phyloP scores from a whole-genome alignment of 192 early-diverging fungal genomes.

The Linnemannia elongata region DNA sequence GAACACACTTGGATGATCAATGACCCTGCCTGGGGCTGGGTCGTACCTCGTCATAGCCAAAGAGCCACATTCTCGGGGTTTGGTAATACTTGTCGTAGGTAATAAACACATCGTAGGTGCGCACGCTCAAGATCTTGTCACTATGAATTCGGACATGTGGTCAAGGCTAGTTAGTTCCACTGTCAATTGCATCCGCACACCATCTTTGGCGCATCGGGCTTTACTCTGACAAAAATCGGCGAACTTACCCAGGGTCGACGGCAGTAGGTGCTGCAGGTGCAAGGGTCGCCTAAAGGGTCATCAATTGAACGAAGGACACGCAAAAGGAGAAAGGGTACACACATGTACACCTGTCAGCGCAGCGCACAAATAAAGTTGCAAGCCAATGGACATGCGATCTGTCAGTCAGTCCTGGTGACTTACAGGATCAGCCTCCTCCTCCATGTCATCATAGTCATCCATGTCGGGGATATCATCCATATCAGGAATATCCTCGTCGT shows the following conservation, averaged over 20 bases:
- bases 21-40: neutral
- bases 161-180: neutral
- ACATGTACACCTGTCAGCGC: neutral
- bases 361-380: neutral
- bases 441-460: constrained; percentile 75
- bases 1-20: neutral
- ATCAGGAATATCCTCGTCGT: constrained; percentile 84
- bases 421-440: constrained; percentile 87
- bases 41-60: constrained; percentile 93
- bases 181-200: neutral
- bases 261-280: constrained; percentile 28
- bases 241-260: constrained; percentile 46
- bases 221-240: neutral
- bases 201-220: neutral
- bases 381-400: neutral
- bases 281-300: constrained; percentile 50
- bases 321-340: neutral
- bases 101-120: constrained; percentile 99
- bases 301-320: neutral
- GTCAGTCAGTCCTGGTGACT: neutral
- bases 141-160: constrained; percentile 36
- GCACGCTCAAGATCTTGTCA: constrained; percentile 87
- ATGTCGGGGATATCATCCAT: constrained; percentile 95
- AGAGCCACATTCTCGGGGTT: constrained; percentile 97
- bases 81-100: constrained; percentile 99